Evolutionary conservation across 1,284 basidiomycete species (phyloP).

Genomic region (Mycena sp.): DNA sequence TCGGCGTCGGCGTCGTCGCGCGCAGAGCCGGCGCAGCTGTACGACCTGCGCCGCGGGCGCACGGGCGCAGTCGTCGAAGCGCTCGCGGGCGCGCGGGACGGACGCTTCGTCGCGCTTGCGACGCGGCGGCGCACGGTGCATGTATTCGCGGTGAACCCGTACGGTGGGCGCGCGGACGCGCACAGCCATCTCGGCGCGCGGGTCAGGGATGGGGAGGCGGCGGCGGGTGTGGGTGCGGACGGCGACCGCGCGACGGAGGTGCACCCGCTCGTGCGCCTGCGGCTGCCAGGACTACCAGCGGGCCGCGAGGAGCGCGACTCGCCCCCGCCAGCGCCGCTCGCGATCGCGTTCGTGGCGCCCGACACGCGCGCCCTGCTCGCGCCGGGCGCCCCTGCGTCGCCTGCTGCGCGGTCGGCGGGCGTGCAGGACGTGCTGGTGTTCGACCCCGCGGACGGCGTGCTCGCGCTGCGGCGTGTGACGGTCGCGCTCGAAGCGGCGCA

Average conservation of each 20-base stretch:
- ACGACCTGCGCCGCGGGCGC: conserved; percentile 75
- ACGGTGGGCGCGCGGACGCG: conserved; percentile 74
- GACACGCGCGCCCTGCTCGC: conserved; percentile 51
- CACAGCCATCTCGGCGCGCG: conserved; percentile 72
- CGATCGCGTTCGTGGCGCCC: conserved; percentile 64
- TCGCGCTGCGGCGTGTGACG: conserved; percentile 64
- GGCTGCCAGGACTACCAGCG: conserved; percentile 35
- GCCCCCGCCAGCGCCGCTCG: conserved; percentile 50
- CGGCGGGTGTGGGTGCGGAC: conserved; percentile 51
- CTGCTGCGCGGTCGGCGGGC: conserved; percentile 43
- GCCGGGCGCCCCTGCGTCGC: conserved; percentile 34
- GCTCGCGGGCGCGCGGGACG: conserved; percentile 68
- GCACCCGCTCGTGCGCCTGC: conserved; percentile 66
- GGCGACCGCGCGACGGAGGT: conserved; percentile 46
- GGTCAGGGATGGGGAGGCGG: conserved; percentile 64
- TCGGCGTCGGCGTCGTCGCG: background rate
- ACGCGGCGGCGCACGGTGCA: conserved; percentile 71
- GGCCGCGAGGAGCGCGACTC: background rate
- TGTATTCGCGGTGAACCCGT: conserved; percentile 81
- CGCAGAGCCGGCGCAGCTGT: conserved; percentile 64
- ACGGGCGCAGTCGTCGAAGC: conserved; percentile 73
- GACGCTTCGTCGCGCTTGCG: conserved; percentile 76
- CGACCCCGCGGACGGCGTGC: conserved; percentile 63
- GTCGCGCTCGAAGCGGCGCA: conserved; percentile 47
- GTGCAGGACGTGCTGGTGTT: conserved; percentile 74